Percentiles rank a stretch among this genome's conserved stretches.
Conservation (phyloP, 306 rosid genomes). For the Gleditsia sinensis region DNA sequence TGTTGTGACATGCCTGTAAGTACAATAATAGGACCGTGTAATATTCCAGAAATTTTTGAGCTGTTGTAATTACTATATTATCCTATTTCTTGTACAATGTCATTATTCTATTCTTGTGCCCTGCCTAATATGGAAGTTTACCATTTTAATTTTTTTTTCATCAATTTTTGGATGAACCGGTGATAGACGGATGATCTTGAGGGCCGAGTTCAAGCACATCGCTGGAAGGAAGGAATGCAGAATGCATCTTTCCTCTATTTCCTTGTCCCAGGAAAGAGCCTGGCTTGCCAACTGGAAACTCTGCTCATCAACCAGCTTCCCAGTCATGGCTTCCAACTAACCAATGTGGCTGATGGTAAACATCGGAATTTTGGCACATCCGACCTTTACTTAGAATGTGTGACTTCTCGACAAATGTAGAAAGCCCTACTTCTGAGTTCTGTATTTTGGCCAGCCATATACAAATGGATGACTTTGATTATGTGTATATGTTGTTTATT, state of each 20-base stretch:
- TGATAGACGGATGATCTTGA: constrained; percentile 84
- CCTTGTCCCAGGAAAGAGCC: constrained; percentile 72
- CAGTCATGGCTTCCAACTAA: constrained; percentile 63
- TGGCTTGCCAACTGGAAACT: constrained; percentile 90
- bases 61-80: background rate
- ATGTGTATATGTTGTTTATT: constrained; percentile 9
- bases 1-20: background rate
- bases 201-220: constrained; percentile 69
- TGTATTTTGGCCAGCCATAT: constrained; percentile 8
- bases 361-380: constrained; percentile 93
- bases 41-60: background rate
- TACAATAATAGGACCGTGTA: background rate
- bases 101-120: background rate
- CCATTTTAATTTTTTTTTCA: background rate
- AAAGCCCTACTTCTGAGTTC: constrained; percentile 20
- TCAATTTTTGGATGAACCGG: constrained; percentile 19
- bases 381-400: constrained; percentile 43
- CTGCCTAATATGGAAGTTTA: background rate
- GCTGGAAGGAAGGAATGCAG: constrained; percentile 74
- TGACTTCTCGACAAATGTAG: constrained; percentile 29
- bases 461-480: constrained; percentile 14
- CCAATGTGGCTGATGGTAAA: constrained; percentile 80
- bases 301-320: constrained; percentile 93
- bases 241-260: constrained; percentile 68
- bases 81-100: background rate